These are phyloP conservation scores for Lactarius evosmus DNA, from an alignment of 768 basidiomycete genomes.

Conservation along the genomic window DNA sequence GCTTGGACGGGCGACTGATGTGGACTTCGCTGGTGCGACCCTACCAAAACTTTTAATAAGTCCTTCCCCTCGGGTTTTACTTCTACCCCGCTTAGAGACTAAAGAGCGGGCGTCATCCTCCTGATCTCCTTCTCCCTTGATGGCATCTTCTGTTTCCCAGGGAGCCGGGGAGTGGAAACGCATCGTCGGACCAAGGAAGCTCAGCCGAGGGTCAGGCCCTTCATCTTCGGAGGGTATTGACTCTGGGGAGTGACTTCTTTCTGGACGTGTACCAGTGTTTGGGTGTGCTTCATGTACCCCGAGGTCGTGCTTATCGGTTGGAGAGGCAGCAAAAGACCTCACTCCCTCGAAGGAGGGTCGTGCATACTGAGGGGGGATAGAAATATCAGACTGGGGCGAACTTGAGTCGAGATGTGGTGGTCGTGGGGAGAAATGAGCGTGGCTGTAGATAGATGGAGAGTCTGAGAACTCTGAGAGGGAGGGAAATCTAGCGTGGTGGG, in stretches of 20 bases:
- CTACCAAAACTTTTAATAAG: constrained; percentile 45
- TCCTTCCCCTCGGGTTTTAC: constrained; percentile 36
- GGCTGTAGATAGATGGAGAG: constrained; percentile 69
- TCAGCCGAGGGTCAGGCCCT: constrained; percentile 52
- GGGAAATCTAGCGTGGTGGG: constrained; percentile 46
- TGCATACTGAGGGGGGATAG: constrained; percentile 28
- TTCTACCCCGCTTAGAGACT: constrained; percentile 32
- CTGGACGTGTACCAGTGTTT: constrained; percentile 24
- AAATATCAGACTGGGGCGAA: constrained; percentile 34
- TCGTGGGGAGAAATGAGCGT: constrained; percentile 54
- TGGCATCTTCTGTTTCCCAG: constrained; percentile 63
- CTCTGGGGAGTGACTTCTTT: constrained; percentile 27
- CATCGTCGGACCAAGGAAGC: constrained; percentile 79
- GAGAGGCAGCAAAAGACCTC: constrained; percentile 32
- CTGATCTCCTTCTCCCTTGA: constrained; percentile 48
- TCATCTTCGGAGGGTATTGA: constrained; percentile 42
- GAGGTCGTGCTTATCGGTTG: constrained; percentile 46
- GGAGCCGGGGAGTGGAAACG: constrained; percentile 78
- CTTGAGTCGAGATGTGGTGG: constrained; percentile 35
- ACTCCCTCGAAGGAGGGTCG: constrained; percentile 18
- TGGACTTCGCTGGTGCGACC: constrained; percentile 36
- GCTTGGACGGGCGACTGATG: constrained; percentile 52
- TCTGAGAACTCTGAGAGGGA: constrained; percentile 59
- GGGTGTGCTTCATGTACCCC: constrained; percentile 39
- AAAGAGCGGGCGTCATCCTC: constrained; percentile 39